Base-by-base conservation (phyloP, 1,284 basidiomycete species). In the Sparassis latifolia region DNA sequence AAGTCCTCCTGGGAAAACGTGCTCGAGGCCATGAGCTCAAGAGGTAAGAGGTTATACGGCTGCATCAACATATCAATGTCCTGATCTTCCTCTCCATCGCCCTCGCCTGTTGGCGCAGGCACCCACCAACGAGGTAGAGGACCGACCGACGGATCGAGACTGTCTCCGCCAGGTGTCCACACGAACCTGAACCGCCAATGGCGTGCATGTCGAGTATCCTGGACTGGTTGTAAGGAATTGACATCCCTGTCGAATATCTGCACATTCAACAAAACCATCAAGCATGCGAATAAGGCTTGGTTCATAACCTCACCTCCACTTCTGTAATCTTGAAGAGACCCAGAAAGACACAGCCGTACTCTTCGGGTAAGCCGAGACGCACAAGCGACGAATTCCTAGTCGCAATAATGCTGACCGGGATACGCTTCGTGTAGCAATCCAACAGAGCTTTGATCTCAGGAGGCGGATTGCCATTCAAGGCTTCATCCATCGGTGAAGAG, bases 41-140 rank as follows among this genome's bases (percentile, higher is more conserved):
- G 52, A 1, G 71, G 71, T 5, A 73, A 56, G 44, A 69, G 63
- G 31, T 63, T 66, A 49, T 59, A 67, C 2, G 60, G 58, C 12
- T 58, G 54, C 33, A 48, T 44, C 2, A 54, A 10, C 33, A 54
- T 44, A 9, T 32, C 31, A 2, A 39, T n/a, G 5, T 39, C 50
- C 20, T 20, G 20, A 10, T 27, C 32, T 2, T 10, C 33, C 12
- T 33, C 32, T 20, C 9, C n/a, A 35, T 39, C 43, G 5, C n/a
- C 10, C n/a, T 10, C 41, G 27, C 7, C 10, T 3, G 29, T n/a
- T 7, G 44, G 12, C 4, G 42, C 28, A 29, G 33, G 20, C 48
- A 51, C 48, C 60, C 60, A 61, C 60, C 60, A 61, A 0, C 58
- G 58, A 0, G 33, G 2, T 3, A n/a, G 35, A 7, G 39, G 33